Base-by-base conservation (phyloP, 2,329 filamentous ascomycete species). In the Aspergillus viridinutans region DNA sequence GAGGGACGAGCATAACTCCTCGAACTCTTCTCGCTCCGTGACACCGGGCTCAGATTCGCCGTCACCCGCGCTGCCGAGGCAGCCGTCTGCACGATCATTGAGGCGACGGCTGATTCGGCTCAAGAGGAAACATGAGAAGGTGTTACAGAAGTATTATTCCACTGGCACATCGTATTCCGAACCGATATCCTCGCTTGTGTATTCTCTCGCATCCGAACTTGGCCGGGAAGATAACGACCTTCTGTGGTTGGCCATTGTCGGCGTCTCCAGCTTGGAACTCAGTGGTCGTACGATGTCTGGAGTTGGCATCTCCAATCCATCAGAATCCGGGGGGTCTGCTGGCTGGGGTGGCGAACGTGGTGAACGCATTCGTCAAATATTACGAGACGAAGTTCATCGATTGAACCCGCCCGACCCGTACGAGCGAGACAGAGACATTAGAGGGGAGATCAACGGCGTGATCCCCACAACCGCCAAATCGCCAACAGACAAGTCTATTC, bases 151-250 rank as follows among this genome's bases (percentile, higher is more conserved):
- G 61, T 97, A 99, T 75, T 97, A 97, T 76, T 83, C 86, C 28
- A 83, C 90, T 29, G 94, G 94, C 43, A 88, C 90, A 2, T 96
- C 92, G 1, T 97, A 96, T 70, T 93, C 93, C 0, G 94, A 99
- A 71, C 94, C 94, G 0, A 90, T 97, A 55, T 94, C 92, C 0
- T 96, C 92, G 0, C 88, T 97, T 77, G 85, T 97, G 69, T 99
- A 97, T 74, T 95, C 92, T 0, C 81, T 99, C 14, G 94, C 93
- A 1, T 96, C 92, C 1, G 94, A 97, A 69, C 84, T 99, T 6
- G 94, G 94, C 60, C 89, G 92, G 53, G 94, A 97, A 80, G 93
- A 97, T 73, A 99, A 97, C 67, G 92, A 99, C 67, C 81, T 97
- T 23, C 81, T 99, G 14, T 99, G 94, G 94, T 83, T 96, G 57